phyloP scores from a whole-genome alignment of 306 rosid species.

The Medicago truncatula region DNA sequence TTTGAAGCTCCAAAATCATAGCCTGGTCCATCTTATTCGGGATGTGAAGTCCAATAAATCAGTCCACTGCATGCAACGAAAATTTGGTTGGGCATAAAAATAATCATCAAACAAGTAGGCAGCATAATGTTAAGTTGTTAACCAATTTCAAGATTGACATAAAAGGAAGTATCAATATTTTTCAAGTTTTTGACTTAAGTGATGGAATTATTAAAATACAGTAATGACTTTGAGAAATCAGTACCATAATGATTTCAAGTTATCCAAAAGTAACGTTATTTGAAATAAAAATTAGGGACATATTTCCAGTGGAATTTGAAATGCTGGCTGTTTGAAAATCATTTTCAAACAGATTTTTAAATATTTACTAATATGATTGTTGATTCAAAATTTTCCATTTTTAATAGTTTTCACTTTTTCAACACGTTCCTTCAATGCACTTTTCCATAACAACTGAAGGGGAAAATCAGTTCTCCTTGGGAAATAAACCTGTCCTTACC shows the following conservation, averaged over 20 bases:
- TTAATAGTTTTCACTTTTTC: background rate
- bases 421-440: conserved; percentile 8
- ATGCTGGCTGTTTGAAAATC: conserved; percentile 12
- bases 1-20: conserved; percentile 44
- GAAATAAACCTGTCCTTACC: conserved; percentile 51
- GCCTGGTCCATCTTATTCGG: conserved; percentile 61
- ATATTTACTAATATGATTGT: conserved; percentile 1
- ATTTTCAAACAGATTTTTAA: conserved; percentile 28
- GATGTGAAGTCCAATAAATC: conserved; percentile 92
- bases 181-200: conserved; percentile 9
- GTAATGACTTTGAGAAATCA: conserved; percentile 6
- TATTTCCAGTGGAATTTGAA: background rate
- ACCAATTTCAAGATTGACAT: conserved; percentile 12
- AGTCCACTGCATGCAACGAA: conserved; percentile 70
- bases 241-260: background rate
- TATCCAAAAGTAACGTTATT: too few species aligned
- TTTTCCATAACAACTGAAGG: conserved; percentile 19
- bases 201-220: background rate
- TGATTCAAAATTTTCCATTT: background rate
- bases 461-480: conserved; percentile 9
- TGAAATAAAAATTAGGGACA: background rate
- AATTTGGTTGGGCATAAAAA: conserved; percentile 29
- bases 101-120: conserved; percentile 11
- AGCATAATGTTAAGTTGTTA: background rate
- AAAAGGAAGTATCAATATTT: background rate